Evolutionary conservation across 208 protist genomes (phyloP).

Genomic region (Leishmania arabica): DNA sequence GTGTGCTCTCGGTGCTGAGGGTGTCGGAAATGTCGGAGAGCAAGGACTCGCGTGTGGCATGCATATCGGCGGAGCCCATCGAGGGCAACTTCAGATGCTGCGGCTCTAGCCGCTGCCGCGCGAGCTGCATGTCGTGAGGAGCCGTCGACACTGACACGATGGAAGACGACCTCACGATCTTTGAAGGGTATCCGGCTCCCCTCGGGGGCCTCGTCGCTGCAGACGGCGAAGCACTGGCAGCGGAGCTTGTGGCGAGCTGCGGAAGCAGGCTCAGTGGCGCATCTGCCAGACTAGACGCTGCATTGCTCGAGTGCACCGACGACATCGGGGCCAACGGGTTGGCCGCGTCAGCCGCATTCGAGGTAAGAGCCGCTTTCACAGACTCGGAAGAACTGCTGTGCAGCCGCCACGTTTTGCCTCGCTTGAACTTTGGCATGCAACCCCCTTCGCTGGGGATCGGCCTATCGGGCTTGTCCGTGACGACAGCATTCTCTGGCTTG

Average conservation of each 20-base stretch:
- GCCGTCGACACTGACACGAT: not conserved
- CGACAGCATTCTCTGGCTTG: not conserved
- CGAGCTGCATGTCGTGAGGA: not conserved
- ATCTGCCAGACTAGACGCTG: not conserved
- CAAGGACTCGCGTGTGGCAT: constrained; percentile 29
- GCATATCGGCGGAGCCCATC: not conserved
- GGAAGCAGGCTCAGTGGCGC: not conserved
- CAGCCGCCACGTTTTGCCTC: not conserved
- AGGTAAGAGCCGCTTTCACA: not conserved
- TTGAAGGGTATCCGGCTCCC: not conserved
- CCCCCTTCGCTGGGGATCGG: not conserved
- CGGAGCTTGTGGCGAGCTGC: not conserved
- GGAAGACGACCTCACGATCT: not conserved
- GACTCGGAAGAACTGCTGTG: not conserved
- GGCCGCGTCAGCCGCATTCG: not conserved
- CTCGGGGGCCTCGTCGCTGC: not conserved
- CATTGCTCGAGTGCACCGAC: not conserved
- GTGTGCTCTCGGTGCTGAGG: constrained; percentile 18
- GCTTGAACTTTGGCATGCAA: not conserved
- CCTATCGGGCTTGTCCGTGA: not conserved
- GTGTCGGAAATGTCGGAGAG: constrained; percentile 36
- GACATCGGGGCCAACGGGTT: not conserved
- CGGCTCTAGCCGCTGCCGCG: not conserved
- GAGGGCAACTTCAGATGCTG: not conserved
- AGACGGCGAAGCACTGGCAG: not conserved